Evolutionary conservation across 352 stramenopile genomes (phyloP).

Genomic region (Pythium sukuiense): DNA sequence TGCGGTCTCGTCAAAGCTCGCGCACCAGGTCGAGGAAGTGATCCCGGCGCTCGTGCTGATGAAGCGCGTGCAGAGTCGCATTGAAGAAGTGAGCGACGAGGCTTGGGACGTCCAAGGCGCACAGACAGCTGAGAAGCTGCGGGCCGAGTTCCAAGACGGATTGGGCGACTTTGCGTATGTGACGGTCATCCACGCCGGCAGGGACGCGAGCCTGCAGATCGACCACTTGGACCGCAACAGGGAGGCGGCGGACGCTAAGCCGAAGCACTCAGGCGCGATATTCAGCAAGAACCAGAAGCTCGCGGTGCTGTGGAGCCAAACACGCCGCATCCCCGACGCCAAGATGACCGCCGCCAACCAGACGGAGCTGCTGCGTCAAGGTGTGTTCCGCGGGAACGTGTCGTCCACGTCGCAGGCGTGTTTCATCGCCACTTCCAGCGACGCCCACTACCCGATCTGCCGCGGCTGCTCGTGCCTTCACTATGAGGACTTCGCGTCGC

Average conservation of each 20-base stretch:
- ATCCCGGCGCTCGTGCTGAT: constrained; percentile 13
- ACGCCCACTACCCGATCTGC: constrained; percentile 5
- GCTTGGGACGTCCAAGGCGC: neutral
- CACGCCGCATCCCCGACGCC: neutral
- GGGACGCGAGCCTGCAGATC: neutral
- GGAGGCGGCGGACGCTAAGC: neutral
- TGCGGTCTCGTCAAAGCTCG: constrained; percentile 4
- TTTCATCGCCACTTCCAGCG: neutral
- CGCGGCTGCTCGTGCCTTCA: constrained; percentile 5
- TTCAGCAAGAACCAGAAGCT: constrained; percentile 12
- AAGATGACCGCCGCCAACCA: constrained; percentile 5
- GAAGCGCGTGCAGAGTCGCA: neutral
- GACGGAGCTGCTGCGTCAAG: constrained; percentile 17
- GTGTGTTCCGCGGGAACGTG: constrained; percentile 13
- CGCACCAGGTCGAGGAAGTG: constrained; percentile 19
- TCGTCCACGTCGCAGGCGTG: constrained; percentile 8
- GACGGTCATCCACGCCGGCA: constrained; percentile 12
- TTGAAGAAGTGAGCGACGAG: neutral
- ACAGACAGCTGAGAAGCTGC: neutral
- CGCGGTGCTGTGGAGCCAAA: constrained; percentile 14
- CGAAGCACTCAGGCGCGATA: neutral
- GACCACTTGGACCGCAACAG: constrained; percentile 13
- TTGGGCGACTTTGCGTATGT: constrained; percentile 8
- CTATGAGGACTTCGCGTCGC: constrained; percentile 16
- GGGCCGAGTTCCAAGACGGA: neutral